Base-by-base conservation (phyloP, 2,329 filamentous ascomycete species). In the Elsinoe arachidis region DNA sequence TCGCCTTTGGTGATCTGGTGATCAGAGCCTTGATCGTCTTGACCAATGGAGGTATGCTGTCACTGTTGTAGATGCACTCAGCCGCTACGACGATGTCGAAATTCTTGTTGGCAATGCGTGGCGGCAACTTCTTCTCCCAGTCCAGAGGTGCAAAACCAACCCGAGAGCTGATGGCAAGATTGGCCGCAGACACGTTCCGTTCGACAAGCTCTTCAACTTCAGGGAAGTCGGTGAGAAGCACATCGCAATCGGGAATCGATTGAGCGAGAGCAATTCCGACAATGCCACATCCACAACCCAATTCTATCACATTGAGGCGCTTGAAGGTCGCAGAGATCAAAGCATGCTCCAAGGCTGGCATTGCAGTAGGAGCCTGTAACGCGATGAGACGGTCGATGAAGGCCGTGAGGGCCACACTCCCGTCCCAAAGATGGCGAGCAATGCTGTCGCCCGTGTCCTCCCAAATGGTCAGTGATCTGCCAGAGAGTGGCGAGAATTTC, bases 361-460 rank as follows among this genome's bases (percentile, higher is more conserved):
- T 57, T 11, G 65, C 65, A n/a, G 59, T 58, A 2, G 64, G 61
- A 9, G 62, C 61, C 38, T 60, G 66, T 55, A 63, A 67, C 53
- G 69, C 67, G 26, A 77, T 68, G 5, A 73, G 69, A 53, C 73
- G 68, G 47, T 77, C 72, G 54, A 83, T 70, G 58, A 78, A 77
- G 43, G 78, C 76, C 2, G 80, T 73, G 33, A 82, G 74, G n/a
- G 78, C 76, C 15, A 84, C 72, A 39, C 80, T 81, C 37, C 80
- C 82, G 68, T 85, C 82, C 85, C 85, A 88, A 51, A 88, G 76
- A 71, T 88, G 85, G 41, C 84, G 75, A 5, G 85, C 85, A 64
- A 88, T 88, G 66, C 83, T 86, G 65, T 88, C 85, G 3, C 85
- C 84, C 0, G 83, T 86, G 64, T 88, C 85, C 67, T 88, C 85